phyloP scores from a whole-genome alignment of 805 yeast genomes.

The Cyberlindnera petersonii region DNA sequence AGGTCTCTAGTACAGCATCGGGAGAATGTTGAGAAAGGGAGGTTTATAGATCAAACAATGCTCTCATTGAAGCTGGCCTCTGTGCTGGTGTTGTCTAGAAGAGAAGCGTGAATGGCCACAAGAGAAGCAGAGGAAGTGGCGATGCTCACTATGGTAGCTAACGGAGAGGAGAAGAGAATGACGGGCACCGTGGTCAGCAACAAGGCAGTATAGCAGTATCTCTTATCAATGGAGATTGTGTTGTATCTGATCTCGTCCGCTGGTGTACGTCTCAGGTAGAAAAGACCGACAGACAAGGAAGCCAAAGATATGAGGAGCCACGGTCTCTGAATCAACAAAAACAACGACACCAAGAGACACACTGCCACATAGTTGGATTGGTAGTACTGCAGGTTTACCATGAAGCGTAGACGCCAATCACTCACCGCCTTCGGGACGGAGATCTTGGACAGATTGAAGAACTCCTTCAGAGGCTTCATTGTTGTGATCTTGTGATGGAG shows the following conservation, averaged over 20 bases:
- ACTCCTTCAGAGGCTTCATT: constrained; percentile 21
- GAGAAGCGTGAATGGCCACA: constrained; percentile 16
- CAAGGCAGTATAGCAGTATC: constrained; percentile 12
- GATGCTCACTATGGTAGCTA: constrained; percentile 13
- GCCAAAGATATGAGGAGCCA: constrained; percentile 15
- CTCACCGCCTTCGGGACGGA: constrained; percentile 11
- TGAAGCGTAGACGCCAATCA: constrained; percentile 15
- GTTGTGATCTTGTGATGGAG: constrained; percentile 24
- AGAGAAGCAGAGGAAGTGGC: constrained; percentile 11
- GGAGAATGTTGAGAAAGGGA: too few relatives aligned
- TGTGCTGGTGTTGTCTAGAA: constrained; percentile 12
- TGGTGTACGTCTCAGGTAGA: constrained; percentile 10
- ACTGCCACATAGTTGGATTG: constrained; percentile 25
- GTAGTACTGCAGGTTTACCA: constrained; percentile 19
- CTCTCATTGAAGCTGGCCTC: constrained; percentile 25
- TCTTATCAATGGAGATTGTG: constrained; percentile 17
- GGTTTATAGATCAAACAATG: constrained; percentile 10
- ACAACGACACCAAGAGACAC: constrained; percentile 12
- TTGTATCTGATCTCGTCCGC: constrained; percentile 9
- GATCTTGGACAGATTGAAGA: constrained; percentile 18
- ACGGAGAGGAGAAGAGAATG: constrained; percentile 19
- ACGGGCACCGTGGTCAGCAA: constrained; percentile 19
- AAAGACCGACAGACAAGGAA: constrained; percentile 9
- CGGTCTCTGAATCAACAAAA: constrained; percentile 19
- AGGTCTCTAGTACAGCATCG: too few relatives aligned